Base-by-base conservation (phyloP, 345 rosid species). In the Fremontodendron californicum region DNA sequence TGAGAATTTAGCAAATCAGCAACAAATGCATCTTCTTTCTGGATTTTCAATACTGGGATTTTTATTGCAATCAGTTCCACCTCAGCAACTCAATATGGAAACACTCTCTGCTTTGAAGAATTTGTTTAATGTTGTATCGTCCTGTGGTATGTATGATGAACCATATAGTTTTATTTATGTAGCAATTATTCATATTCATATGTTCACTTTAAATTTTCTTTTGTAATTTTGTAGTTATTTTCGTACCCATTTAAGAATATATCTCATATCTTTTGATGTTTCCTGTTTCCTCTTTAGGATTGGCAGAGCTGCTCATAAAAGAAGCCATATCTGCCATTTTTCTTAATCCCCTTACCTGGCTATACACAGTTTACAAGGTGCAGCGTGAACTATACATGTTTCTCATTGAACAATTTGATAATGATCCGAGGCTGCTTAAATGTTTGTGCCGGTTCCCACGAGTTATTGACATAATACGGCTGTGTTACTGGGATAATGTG, bases 381-480 rank as follows among this genome's bases (percentile, higher is more conserved):
- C 99, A 95, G 84, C 92, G 98, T 23, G 98, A 95, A 75, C 84
- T 95, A 64, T 93, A 93, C 87, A 89, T 95, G 99, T 95, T 95
- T 88, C 91, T 95, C 70, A 75, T 90, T 78, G 94, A 93, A 79
- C 94, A 89, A 72, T 90, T 91, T 84, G 97, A 95, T 82, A 89
- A 87, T 81, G 97, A 95, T 83, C 90, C 94, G 62, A 86, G 92
- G 84, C 85, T 95, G 83, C 87, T 89, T 39, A 89, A 81, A 74
- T 90, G 84, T 89, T 88, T 91, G 37, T 93, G 98, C 81, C 88
- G 84, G 71, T 92, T 95, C 57, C 97, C 99, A 37, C 88, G 86
- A 37, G 86, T 93, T 75, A 82, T 95, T 73, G 97, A 95, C 82
- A 88, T 86, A 40, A 90, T 93, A 82, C 83, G 90, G 71, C 93